A percentile compares a stretch with the other conserved stretches of the same genome.
Conservation (phyloP, 208 protist species). For the Leishmania braziliensis region DNA sequence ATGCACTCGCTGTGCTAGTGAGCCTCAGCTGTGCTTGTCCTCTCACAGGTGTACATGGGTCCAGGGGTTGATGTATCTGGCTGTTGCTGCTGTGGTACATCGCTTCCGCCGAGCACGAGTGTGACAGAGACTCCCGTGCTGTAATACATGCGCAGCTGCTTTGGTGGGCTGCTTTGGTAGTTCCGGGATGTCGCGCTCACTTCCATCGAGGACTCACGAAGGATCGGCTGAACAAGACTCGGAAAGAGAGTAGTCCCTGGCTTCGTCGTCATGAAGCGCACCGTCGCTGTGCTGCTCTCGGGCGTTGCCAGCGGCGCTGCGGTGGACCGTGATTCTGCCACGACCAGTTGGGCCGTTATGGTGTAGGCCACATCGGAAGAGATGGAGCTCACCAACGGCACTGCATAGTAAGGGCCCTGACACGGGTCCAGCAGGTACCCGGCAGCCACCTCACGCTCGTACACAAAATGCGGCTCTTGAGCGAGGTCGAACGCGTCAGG, state of each 20-base stretch:
- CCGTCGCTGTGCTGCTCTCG: neutral
- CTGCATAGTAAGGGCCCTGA: slow-evolving; percentile 48
- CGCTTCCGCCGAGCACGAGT: neutral
- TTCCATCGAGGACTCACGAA: slow-evolving; percentile 8
- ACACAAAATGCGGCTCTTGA: slow-evolving; percentile 33
- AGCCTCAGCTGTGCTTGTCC: neutral
- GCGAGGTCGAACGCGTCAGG: slow-evolving; percentile 28
- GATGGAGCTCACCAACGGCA: slow-evolving; percentile 32
- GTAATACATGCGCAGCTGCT: neutral
- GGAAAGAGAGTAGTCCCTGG: slow-evolving; percentile 1
- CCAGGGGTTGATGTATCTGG: neutral
- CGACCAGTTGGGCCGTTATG: slow-evolving; percentile 5
- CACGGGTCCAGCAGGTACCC: slow-evolving; percentile 40
- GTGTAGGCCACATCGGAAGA: slow-evolving; percentile 12
- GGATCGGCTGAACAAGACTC: neutral
- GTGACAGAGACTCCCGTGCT: slow-evolving; percentile 8
- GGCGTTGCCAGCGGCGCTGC: neutral
- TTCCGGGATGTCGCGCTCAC: neutral
- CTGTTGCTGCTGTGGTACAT: neutral
- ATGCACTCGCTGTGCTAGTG: neutral
- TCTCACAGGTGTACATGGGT: neutral
- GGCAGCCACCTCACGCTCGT: slow-evolving; percentile 38
- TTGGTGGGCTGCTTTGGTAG: slow-evolving; percentile 1
- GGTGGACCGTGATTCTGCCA: neutral
- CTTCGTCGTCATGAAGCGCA: slow-evolving; percentile 14